Evolutionary conservation across 1,139 yeast species (phyloP), one percentile per base, ranked within the genome.

Genomic region (Candida neerlandica): DNA sequence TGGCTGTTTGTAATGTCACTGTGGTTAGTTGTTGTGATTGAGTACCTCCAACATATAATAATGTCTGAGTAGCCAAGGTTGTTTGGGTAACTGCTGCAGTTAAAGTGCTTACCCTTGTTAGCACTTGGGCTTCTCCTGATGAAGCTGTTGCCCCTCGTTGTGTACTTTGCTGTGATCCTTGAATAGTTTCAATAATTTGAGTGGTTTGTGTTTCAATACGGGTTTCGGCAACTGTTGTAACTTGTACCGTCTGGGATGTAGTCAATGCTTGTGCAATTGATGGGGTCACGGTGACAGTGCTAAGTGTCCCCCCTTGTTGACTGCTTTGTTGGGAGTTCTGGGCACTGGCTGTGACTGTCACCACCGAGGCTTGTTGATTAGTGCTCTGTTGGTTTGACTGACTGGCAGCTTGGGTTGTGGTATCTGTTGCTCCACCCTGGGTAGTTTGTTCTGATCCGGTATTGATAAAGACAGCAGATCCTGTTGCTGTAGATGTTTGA

Each of bases 401-500:
- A 14, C 37, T 23, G 7, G 26, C 14, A 21, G 12, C 23, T 21
- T 21, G 23, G 5, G 32, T 43, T 34, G 23, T 4, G 4, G 23
- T 2, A 18, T 41, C 39, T 15, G 43, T 33, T 14, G 39, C 15
- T 16, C 32, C 35, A 32, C 37, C 34, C 26, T 30, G 18, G 34
- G 47, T 21, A 21, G 23, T 21, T 21, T 21, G 23, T 21, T 21
- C 23, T 21, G 23, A 21, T 21, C 23, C 6, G 23, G 23, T 37
- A 37, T 37, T 37, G 19, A 19, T 19, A 21, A 19, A 37, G 4
- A 34, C 38, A 4, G 23, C 38, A 10, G 38, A 34, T 19, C 38
- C 38, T 37, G 41, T 40, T 21, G 5, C 35, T 32, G 50, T 34
- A 26, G 44, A 43, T 15, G 55, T 45, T 18, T 43, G 46, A 35